phyloP scores from a whole-genome alignment of 176 grass and related monocot species.

The Phoenix roebelenii region DNA sequence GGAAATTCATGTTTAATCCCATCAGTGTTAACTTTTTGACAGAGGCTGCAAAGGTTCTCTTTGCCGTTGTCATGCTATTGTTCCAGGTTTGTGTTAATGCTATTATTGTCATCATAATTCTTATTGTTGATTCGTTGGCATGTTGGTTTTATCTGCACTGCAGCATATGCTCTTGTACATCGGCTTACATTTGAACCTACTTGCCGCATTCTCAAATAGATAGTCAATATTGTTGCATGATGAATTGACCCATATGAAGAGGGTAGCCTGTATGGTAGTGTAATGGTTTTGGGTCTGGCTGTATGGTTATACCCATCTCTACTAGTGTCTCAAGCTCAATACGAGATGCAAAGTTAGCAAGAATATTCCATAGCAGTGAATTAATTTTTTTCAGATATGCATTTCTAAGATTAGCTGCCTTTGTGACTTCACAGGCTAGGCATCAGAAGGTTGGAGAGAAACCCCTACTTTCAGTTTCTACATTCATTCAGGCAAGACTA shows the following conservation, averaged over 20 bases:
- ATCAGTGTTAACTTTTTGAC: constrained; percentile 94
- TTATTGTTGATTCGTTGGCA: neutral
- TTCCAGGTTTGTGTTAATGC: constrained; percentile 52
- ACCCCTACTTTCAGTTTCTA: constrained; percentile 84
- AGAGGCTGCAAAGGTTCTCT: constrained; percentile 72
- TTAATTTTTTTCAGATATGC: neutral
- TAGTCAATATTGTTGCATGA: too few relatives aligned
- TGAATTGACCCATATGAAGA: too few relatives aligned
- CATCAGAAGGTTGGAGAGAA: constrained; percentile 96
- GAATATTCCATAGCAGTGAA: too few relatives aligned
- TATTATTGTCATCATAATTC: neutral
- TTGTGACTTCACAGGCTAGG: constrained; percentile 61
- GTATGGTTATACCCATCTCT: too few relatives aligned
- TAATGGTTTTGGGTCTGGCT: too few relatives aligned
- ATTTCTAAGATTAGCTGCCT: neutral
- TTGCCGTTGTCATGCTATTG: constrained; percentile 86
- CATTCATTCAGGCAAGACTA: constrained; percentile 72
- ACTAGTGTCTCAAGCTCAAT: too few relatives aligned
- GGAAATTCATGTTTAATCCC: constrained; percentile 94
- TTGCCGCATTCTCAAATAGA: too few relatives aligned
- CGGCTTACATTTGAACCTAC: too few relatives aligned
- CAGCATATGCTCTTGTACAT: neutral
- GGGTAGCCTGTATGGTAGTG: too few relatives aligned
- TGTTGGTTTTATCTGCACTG: neutral
- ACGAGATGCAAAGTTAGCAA: too few relatives aligned